These are phyloP conservation scores for Sordaria brevicollis DNA, from an alignment of 495 filamentous ascomycete genomes.

Conservation along the genomic window DNA sequence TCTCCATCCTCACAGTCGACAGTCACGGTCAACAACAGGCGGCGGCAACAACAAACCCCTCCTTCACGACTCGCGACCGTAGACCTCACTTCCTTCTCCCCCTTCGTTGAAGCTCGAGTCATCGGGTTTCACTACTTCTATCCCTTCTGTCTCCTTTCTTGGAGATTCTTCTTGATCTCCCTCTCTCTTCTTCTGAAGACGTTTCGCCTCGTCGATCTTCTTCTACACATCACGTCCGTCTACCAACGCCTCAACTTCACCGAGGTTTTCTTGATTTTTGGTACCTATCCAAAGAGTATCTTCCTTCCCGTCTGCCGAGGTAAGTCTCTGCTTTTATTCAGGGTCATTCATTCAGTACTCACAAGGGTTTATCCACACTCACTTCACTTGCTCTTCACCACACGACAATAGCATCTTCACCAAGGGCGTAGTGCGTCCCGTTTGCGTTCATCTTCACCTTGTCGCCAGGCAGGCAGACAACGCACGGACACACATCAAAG, in stretches of 20 bases:
- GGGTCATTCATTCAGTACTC: background rate
- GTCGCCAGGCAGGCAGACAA: background rate
- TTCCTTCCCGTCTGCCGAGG: background rate
- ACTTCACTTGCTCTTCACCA: background rate
- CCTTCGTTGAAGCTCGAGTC: background rate
- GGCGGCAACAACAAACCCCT: background rate
- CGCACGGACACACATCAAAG: background rate
- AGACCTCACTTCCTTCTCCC: background rate
- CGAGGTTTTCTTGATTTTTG: conserved; percentile 7
- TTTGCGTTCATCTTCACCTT: background rate
- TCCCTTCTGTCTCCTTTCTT: background rate
- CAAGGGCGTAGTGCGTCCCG: background rate
- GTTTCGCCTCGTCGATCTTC: conserved; percentile 8
- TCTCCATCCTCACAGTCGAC: no score
- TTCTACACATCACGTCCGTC: background rate
- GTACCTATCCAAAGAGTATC: background rate
- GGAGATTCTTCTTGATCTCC: background rate
- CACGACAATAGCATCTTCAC: background rate
- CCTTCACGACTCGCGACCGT: background rate
- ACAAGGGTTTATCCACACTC: background rate
- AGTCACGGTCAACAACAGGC: background rate
- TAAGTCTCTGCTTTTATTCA: background rate
- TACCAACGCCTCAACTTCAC: background rate
- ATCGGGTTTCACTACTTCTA: background rate
- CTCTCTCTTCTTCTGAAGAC: background rate